Evolutionary conservation across 345 rosid genomes (phyloP).

Genomic region (Lepidium africanum): DNA sequence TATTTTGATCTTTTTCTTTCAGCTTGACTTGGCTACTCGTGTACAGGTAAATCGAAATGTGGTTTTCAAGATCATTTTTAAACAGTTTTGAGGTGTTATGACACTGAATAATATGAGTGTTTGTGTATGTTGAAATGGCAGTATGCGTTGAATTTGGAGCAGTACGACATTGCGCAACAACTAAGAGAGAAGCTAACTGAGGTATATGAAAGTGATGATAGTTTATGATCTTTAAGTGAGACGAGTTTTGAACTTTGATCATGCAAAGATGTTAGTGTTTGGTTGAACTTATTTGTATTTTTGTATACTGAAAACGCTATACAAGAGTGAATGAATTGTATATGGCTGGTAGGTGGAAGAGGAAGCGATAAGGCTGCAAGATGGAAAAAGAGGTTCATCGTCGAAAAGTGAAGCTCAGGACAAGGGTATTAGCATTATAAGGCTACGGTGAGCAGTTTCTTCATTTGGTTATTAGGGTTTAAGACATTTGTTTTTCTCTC

Average conservation of each 20-base stretch:
- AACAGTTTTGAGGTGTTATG: neutral
- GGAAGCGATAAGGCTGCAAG: conserved; percentile 59
- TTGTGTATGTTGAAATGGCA: conserved; percentile 33
- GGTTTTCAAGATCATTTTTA: neutral
- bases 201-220: conserved; percentile 32
- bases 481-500: neutral
- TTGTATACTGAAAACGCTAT: neutral
- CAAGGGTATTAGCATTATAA: conserved; percentile 61
- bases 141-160: conserved; percentile 82
- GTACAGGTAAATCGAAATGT: conserved; percentile 49
- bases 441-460: conserved; percentile 51
- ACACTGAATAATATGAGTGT: conserved; percentile 1
- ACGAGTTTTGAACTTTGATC: neutral
- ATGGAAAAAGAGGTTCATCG: conserved; percentile 67
- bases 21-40: conserved; percentile 79
- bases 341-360: conserved; percentile 66
- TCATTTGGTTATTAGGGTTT: neutral
- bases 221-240: neutral
- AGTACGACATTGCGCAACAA: conserved; percentile 79
- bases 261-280: neutral
- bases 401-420: conserved; percentile 97
- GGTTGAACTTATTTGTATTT: neutral
- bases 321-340: neutral
- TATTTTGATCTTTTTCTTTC: conserved; percentile 80
- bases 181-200: conserved; percentile 78